Evolutionary conservation across 805 yeast species (phyloP), one percentile per base, ranked within the genome.

Genomic region (Zygotorulaspora chibaensis): DNA sequence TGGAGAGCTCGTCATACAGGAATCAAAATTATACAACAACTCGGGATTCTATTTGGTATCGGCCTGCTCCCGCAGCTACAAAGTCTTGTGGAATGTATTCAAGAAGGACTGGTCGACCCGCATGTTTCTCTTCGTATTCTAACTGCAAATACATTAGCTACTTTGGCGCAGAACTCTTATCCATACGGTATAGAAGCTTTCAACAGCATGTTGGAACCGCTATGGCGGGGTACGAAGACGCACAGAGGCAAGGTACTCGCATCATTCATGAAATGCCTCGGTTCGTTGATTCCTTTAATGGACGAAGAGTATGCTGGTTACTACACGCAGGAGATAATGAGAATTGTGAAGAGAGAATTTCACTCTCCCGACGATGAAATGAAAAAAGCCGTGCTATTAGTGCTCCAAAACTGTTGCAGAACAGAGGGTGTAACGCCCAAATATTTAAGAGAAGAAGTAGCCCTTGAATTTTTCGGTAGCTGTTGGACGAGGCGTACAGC

Each of bases 161-260:
- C 83, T 1, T 64, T 91, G 28, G 97, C 97, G 0, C 90, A 86
- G 40, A 81, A 87, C 7, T 78, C 88, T 3, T 72, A 79, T 17
- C 98, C 98, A 0, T 87, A 84, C 65, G 99, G 98, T 38, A 84
- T 87, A 45, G 96, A 87, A 56, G 80, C 91, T 0, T 90, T 91
- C 61, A 95, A 89, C 55, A 66, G 67, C 0, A 72, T 82, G 0
- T 59, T 91, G 29, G 91, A 86, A 45, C 85, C 88, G 0, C 67
- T 87, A 5, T 89, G 96, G 96, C 66, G 70, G 9, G 96, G 96
- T 3, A 75, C 87, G 18, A 75, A 80, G 38, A 74, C 74, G 33
- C 93, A 86, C 51, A 71, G 96, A 50, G 97, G 97, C 3, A 78
- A 80, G 55, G 74, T 81, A 0, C 70, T 89, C 41, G 84, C 96